Percentiles rank a stretch among this genome's conserved stretches.
Evolutionary conservation across 2,329 filamentous ascomycete species (phyloP).

Genomic region (Cercospora sojina): DNA sequence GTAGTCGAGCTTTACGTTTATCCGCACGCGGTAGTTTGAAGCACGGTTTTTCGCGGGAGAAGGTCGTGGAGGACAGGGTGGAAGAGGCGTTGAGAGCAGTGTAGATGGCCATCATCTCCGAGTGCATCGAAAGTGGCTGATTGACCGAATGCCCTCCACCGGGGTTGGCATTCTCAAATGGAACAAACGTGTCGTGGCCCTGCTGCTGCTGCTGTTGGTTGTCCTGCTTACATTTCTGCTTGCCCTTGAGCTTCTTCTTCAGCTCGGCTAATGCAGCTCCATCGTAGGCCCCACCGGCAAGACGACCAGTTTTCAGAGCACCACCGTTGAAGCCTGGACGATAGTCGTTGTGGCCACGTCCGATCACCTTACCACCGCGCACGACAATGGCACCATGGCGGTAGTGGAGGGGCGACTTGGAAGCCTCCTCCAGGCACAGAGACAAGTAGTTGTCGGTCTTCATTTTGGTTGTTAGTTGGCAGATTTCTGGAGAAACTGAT

Average conservation of each 20-base stretch:
- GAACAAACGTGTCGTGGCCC: slow-evolving; percentile 38
- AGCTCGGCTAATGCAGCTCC: slow-evolving; percentile 42
- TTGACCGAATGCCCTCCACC: slow-evolving; percentile 44
- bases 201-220: slow-evolving; percentile 40
- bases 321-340: slow-evolving; percentile 53
- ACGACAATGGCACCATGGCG: slow-evolving; percentile 54
- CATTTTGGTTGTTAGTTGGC: slow-evolving; percentile 37
- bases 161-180: slow-evolving; percentile 39
- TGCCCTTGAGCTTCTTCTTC: slow-evolving; percentile 39
- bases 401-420: slow-evolving; percentile 51
- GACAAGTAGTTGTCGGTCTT: slow-evolving; percentile 52
- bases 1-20: slow-evolving; percentile 51
- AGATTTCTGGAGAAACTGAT: slow-evolving; percentile 2
- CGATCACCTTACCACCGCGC: slow-evolving; percentile 55
- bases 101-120: slow-evolving; percentile 58
- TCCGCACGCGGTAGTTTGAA: slow-evolving; percentile 49
- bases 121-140: slow-evolving; percentile 52
- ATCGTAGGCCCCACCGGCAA: slow-evolving; percentile 39
- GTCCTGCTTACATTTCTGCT: slow-evolving; percentile 38
- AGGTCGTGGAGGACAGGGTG: slow-evolving; percentile 44
- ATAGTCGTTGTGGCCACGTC: slow-evolving; percentile 53
- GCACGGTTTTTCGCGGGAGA: slow-evolving; percentile 52
- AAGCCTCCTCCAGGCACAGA: slow-evolving; percentile 54
- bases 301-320: slow-evolving; percentile 49
- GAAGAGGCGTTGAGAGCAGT: slow-evolving; percentile 50